These are phyloP conservation scores for Talaromyces sp. DNA, from an alignment of 2,329 filamentous ascomycete genomes.

Conservation along the genomic window DNA sequence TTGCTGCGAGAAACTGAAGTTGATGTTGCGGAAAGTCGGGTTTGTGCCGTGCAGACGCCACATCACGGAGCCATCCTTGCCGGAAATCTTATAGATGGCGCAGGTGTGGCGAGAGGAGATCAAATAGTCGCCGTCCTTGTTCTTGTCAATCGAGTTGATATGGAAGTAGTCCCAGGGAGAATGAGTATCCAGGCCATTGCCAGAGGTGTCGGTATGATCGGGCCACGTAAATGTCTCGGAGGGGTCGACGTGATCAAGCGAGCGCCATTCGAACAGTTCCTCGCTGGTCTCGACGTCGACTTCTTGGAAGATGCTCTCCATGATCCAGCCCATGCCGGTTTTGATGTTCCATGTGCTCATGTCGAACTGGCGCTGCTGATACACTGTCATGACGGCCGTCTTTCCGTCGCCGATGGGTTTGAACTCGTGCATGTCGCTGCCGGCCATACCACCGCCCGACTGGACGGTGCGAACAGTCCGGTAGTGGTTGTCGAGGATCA, in stretches of 20 bases:
- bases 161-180: slow-evolving; percentile 44
- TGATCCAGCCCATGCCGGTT: slow-evolving; percentile 46
- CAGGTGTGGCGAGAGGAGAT: slow-evolving; percentile 38
- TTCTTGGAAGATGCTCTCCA: slow-evolving; percentile 51
- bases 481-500: slow-evolving; percentile 49
- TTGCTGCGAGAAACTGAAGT: slow-evolving; percentile 40
- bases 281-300: slow-evolving; percentile 46
- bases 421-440: slow-evolving; percentile 52
- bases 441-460: slow-evolving; percentile 34
- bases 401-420: slow-evolving; percentile 42
- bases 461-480: slow-evolving; percentile 45
- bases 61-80: slow-evolving; percentile 32
- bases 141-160: slow-evolving; percentile 41
- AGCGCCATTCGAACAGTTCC: slow-evolving; percentile 48
- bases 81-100: slow-evolving; percentile 38
- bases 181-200: slow-evolving; percentile 42
- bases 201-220: slow-evolving; percentile 39
- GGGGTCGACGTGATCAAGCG: slow-evolving; percentile 46
- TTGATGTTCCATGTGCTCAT: slow-evolving; percentile 40
- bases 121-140: slow-evolving; percentile 35
- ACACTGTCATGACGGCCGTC: slow-evolving; percentile 36
- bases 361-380: slow-evolving; percentile 42
- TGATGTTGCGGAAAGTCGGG: slow-evolving; percentile 32
- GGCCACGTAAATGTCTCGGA: slow-evolving; percentile 44
- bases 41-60: slow-evolving; percentile 35